Evolutionary conservation across 257 asterid species (phyloP), one percentile per base, ranked within the genome.

Genomic region (Capsicum rhomboideum): DNA sequence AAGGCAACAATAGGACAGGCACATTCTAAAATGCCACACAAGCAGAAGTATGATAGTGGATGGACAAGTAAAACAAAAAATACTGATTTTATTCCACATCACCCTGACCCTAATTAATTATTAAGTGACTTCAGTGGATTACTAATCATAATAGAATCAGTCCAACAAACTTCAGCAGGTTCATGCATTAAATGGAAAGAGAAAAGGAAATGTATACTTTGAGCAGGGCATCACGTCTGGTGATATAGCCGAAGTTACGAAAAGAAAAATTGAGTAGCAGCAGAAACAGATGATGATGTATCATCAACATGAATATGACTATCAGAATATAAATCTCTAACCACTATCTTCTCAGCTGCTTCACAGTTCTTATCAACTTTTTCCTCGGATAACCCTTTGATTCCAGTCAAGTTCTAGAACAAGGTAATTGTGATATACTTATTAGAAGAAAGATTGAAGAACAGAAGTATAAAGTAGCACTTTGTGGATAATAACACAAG

Each of bases 261-360:
- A 68, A 78, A 64, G 17, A 67, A 61, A 31, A 66, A 80, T 53
- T 81, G 3, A 81, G 84, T 82, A 68, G 29, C 34, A 53, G 61
- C 59, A 81, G 71, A 81, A 66, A 46, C 75, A 71, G 20, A 50
- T 53, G 46, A 46, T 10, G 46, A 20, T 16, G 37, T n/a, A 71
- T 56, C 31, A 52, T 71, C n/a, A 21, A 31, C 28, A 63, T n/a
- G 28, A 17, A 4, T 29, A 74, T 83, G 82, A 78, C 28, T 23
- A 58, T 82, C 37, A 59, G 42, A 28, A 84, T 53, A 78, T 54
- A 83, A 86, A 71, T 46, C 67, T 79, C 93, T 81, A 79, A 96
- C 99, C 98, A 96, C 99, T 88, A 96, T 92, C 92, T 96, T 96
- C 87, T 96, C 99, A 23, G 91, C 99, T 50, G 99, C 99, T 93